Evolutionary conservation across 768 basidiomycete species (phyloP), one percentile per base, ranked within the genome.

Genomic region (Trametes elegans): DNA sequence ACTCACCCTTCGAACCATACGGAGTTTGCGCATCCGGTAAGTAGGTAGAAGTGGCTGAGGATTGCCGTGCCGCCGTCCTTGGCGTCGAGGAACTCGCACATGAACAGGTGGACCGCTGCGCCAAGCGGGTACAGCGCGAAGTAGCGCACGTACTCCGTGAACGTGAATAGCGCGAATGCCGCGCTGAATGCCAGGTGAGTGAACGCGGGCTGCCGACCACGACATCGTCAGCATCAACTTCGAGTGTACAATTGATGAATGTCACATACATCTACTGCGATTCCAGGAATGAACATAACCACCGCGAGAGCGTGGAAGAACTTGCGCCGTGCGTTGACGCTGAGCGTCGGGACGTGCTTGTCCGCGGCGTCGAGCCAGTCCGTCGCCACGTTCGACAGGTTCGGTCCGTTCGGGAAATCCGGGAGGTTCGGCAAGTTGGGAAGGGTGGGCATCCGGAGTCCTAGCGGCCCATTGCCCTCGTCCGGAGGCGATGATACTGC

Each of bases 81-180:
- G 63, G 87, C 80, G 73, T 99, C 97, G 68, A 98, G 76, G 67
- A 99, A 99, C 69, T 99, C 97, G 73, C 89, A 90, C 84, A 99
- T 85, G 71, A 99, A 99, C 51, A 98, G 74, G 72, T 99, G 97
- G 18, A 99, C 84, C 10, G 84, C 76, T 9, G 90, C 95, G 13
- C 94, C 93, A 63, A 98, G 90, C 3, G 97, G 97, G 73, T 97
- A 98, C 44, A 99, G 82, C 32, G 97, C 97, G 71, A 98, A 99
- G 72, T 98, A 99, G 55, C 97, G 91, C 60, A 98, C 83, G 74
- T 98, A 98, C 74, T 99, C 97, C 53, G 91, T 86, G 69, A 99
- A 98, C 21, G 86, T 91, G 75, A 99, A 98, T 60, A 93, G 71
- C 8, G 97, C 87, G 70, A 99, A 98, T 2, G 96, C 96, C 18